phyloP scores from a whole-genome alignment of 2,329 filamentous ascomycete genomes.

The Monilinia fructigena region DNA sequence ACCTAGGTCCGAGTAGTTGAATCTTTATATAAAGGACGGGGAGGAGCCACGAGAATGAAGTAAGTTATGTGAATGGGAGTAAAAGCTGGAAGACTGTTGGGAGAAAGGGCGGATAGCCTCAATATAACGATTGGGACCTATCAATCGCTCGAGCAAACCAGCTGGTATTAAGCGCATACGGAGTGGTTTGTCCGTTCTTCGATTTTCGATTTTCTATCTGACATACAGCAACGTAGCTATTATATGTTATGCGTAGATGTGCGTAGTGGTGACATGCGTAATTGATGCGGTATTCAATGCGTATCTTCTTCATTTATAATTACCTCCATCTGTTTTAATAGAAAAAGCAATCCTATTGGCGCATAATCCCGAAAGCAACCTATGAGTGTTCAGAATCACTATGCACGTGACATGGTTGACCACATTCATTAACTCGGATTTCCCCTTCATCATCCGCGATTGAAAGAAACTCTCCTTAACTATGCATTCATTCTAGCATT shows the following conservation, averaged over 20 bases:
- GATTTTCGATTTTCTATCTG: slow-evolving; percentile 17
- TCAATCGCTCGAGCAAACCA: background rate
- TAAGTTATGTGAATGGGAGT: background rate
- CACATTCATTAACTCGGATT: slow-evolving; percentile 16
- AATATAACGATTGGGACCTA: slow-evolving; percentile 15
- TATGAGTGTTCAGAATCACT: background rate
- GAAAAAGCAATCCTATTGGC: slow-evolving; percentile 15
- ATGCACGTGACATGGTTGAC: slow-evolving; percentile 2
- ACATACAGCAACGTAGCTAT: slow-evolving; percentile 17
- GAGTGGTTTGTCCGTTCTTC: slow-evolving; percentile 20
- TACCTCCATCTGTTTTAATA: background rate
- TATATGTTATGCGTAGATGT: slow-evolving; percentile 15
- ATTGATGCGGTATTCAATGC: slow-evolving; percentile 10
- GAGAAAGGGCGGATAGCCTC: slow-evolving; percentile 5
- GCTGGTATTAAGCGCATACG: slow-evolving; percentile 1
- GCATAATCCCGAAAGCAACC: background rate
- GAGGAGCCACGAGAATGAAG: slow-evolving; percentile 3
- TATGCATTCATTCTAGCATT: background rate
- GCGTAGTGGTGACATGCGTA: slow-evolving; percentile 12
- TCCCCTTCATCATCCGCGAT: slow-evolving; percentile 16
- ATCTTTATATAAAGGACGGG: slow-evolving; percentile 13
- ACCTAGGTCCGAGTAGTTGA: background rate
- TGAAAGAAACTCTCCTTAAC: slow-evolving; percentile 7
- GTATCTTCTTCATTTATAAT: slow-evolving; percentile 4
- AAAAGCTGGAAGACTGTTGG: slow-evolving; percentile 11